phyloP scores from a whole-genome alignment of 1,284 basidiomycete genomes.

The Ustilago sp. region DNA sequence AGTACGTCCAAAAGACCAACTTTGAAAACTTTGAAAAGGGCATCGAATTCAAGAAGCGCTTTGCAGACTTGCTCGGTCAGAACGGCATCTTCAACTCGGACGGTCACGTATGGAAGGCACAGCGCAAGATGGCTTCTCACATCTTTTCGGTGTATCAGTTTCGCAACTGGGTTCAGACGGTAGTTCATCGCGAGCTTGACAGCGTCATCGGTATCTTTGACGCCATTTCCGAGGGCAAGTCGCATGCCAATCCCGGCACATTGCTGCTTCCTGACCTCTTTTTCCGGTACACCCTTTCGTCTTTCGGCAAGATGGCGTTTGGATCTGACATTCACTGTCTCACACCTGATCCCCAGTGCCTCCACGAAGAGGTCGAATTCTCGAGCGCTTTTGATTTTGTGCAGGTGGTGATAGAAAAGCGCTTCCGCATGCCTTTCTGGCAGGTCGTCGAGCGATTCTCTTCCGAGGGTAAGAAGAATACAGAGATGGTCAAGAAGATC shows the following conservation, averaged over 20 bases:
- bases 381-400: constrained; percentile 55
- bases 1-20: constrained; percentile 67
- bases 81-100: constrained; percentile 65
- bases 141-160: constrained; percentile 65
- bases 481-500: constrained; percentile 50
- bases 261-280: constrained; percentile 53
- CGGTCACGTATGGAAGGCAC: constrained; percentile 62
- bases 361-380: constrained; percentile 42
- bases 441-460: constrained; percentile 45
- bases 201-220: constrained; percentile 48
- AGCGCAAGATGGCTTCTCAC: constrained; percentile 63
- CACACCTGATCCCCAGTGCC: constrained; percentile 27
- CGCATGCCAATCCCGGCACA: constrained; percentile 25
- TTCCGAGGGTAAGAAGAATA: constrained; percentile 41
- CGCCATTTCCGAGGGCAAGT: constrained; percentile 21
- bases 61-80: constrained; percentile 51
- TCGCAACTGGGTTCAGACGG: constrained; percentile 53
- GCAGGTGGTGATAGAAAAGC: constrained; percentile 51
- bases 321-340: constrained; percentile 50
- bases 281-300: constrained; percentile 59
- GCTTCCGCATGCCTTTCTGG: constrained; percentile 45
- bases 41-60: constrained; percentile 35
- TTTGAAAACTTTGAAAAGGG: constrained; percentile 66
- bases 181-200: constrained; percentile 59
- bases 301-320: constrained; percentile 59